Percentiles rank a stretch among this genome's conserved stretches.
These are phyloP conservation scores for Scedosporium aurantiacum DNA, from an alignment of 2,329 filamentous ascomycete genomes.

Conservation along the genomic window DNA sequence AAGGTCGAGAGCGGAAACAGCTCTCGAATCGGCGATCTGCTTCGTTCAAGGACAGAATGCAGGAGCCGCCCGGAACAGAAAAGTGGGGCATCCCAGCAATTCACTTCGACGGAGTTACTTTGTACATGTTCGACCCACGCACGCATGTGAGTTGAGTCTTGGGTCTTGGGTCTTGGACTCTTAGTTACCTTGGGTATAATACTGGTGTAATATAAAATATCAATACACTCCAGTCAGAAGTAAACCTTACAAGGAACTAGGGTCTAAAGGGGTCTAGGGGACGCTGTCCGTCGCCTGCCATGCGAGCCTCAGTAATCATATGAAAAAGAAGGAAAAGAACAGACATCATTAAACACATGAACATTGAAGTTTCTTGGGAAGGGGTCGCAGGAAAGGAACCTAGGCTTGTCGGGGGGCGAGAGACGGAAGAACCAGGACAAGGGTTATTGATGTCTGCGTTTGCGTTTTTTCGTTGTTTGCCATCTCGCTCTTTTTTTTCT, in stretches of 20 bases:
- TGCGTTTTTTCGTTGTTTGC: background rate
- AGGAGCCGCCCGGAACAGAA: background rate
- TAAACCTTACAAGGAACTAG: too few relatives aligned
- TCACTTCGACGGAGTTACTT: background rate
- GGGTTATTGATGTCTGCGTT: background rate
- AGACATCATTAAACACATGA: background rate
- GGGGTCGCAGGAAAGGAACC: background rate
- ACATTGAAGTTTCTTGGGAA: background rate
- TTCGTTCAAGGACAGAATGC: background rate
- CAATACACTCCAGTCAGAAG: too few relatives aligned
- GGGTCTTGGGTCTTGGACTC: too few relatives aligned
- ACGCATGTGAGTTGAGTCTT: too few relatives aligned
- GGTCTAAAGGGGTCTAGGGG: too few relatives aligned
- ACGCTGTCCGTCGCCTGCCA: background rate
- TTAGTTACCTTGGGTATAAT: too few relatives aligned
- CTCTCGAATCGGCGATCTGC: background rate
- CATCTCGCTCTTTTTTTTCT: too few relatives aligned
- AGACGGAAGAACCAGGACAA: background rate
- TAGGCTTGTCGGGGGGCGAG: background rate
- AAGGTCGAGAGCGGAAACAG: background rate
- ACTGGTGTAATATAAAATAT: too few relatives aligned
- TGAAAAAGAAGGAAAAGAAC: background rate
- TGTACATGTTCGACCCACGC: too few relatives aligned
- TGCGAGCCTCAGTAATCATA: background rate
- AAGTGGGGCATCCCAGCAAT: background rate